Evolutionary conservation across 495 filamentous ascomycete genomes (phyloP).

Genomic region (Tetracladium marchalianum): DNA sequence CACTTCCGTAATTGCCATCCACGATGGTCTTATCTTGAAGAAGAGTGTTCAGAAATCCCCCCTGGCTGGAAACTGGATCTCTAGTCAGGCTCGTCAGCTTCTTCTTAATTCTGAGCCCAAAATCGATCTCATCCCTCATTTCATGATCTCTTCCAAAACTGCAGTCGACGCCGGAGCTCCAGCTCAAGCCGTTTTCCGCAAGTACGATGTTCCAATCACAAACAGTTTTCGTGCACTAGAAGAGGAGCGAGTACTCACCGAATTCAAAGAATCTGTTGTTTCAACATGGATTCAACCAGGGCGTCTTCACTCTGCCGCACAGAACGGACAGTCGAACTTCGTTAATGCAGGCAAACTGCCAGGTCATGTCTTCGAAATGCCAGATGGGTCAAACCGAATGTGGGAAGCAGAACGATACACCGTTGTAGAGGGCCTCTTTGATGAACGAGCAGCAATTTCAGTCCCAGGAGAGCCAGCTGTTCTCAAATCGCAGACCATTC

Average conservation of each 20-base stretch:
- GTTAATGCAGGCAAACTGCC: slow-evolving; percentile 55
- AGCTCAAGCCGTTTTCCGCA: slow-evolving; percentile 57
- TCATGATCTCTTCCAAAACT: slow-evolving; percentile 74
- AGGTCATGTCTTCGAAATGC: slow-evolving; percentile 89
- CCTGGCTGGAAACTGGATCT: slow-evolving; percentile 82
- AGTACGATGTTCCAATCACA: slow-evolving; percentile 54
- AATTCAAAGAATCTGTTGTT: slow-evolving; percentile 97
- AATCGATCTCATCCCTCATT: slow-evolving; percentile 75
- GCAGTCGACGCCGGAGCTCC: slow-evolving; percentile 82
- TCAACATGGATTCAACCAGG: slow-evolving; percentile 85
- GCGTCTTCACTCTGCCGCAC: slow-evolving; percentile 42
- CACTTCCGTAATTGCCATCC: slow-evolving; percentile 81
- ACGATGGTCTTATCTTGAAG: slow-evolving; percentile 89
- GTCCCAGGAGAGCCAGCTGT: slow-evolving; percentile 21
- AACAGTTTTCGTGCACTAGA: slow-evolving; percentile 68
- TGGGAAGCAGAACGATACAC: slow-evolving; percentile 80
- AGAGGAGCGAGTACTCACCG: slow-evolving; percentile 86
- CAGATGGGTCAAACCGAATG: slow-evolving; percentile 88
- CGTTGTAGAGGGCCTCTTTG: slow-evolving; percentile 80
- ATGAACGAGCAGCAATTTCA: slow-evolving; percentile 56
- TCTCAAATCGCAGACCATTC: slow-evolving; percentile 63
- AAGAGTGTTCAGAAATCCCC: slow-evolving; percentile 77
- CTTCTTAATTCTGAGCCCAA: slow-evolving; percentile 67
- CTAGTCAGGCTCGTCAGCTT: slow-evolving; percentile 71
- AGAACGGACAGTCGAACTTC: slow-evolving; percentile 48